Conservation (phyloP, 2,329 filamentous ascomycete species). For the Diaporthe ampelina region DNA sequence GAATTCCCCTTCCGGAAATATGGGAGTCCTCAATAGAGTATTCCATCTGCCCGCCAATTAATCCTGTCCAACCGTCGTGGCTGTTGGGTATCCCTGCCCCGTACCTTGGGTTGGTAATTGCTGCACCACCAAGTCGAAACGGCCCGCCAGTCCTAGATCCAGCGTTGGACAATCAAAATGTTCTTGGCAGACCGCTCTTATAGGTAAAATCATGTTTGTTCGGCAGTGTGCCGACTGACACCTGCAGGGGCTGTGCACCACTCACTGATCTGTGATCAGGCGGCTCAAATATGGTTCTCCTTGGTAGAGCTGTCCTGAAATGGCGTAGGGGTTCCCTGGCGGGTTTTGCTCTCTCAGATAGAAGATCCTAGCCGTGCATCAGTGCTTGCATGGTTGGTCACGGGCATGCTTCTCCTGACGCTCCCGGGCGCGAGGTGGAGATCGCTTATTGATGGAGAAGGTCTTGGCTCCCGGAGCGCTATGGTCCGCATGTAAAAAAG, state of each 20-base stretch:
- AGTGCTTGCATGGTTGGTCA: constrained; percentile 24
- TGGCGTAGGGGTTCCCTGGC: background rate
- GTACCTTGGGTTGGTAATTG: background rate
- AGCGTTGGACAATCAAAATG: constrained; percentile 2
- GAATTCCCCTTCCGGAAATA: constrained; percentile 2
- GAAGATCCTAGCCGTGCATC: constrained; percentile 15
- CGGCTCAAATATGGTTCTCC: constrained; percentile 25
- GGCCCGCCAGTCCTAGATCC: constrained; percentile 16
- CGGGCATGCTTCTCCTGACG: background rate
- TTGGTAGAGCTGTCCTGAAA: constrained; percentile 1
- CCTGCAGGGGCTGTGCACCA: constrained; percentile 11
- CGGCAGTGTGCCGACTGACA: constrained; percentile 20
- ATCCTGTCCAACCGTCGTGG: background rate
- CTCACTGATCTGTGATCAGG: background rate
- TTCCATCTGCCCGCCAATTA: constrained; percentile 6
- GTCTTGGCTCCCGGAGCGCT: constrained; percentile 30
- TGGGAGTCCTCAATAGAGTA: background rate
- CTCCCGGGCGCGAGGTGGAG: constrained; percentile 1
- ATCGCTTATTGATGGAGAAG: constrained; percentile 23
- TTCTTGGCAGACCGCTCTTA: background rate
- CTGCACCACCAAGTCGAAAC: constrained; percentile 29
- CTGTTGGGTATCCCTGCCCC: background rate
- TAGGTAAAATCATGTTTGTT: background rate
- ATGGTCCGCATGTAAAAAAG: constrained; percentile 11
- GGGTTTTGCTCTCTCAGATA: background rate